A percentile compares a stretch with the other conserved stretches of the same genome.
Evolutionary conservation across 164 flowering plant genomes (phyloP).

Genomic region (Dillenia suffruticosa): DNA sequence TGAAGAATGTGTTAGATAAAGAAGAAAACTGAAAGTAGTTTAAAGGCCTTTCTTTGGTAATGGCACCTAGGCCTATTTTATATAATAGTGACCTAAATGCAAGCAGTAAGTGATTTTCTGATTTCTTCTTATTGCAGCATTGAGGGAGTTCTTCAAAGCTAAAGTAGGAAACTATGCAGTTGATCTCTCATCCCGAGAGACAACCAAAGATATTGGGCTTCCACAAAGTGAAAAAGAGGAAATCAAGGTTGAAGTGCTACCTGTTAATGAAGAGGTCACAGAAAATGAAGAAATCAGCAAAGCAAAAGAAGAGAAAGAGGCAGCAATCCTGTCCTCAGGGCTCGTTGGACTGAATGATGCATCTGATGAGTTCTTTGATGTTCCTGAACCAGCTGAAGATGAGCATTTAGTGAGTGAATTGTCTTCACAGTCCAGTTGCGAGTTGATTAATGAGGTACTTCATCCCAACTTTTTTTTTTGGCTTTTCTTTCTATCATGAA

Average conservation of each 20-base stretch:
- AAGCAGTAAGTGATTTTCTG: too few relatives aligned
- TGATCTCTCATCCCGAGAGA: slow-evolving; percentile 39
- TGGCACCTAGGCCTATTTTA: background rate
- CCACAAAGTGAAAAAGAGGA: slow-evolving; percentile 28
- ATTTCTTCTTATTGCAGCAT: slow-evolving; percentile 39
- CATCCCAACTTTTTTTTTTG: too few relatives aligned
- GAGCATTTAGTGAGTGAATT: slow-evolving; percentile 35
- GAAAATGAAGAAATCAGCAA: slow-evolving; percentile 16
- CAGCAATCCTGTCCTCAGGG: slow-evolving; percentile 14
- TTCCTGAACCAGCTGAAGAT: slow-evolving; percentile 50
- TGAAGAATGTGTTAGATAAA: too few relatives aligned
- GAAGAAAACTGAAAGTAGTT: too few relatives aligned
- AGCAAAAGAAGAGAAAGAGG: slow-evolving; percentile 20
- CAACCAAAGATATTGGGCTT: slow-evolving; percentile 27
- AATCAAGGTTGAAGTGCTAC: slow-evolving; percentile 26
- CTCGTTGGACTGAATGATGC: slow-evolving; percentile 48
- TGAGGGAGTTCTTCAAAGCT: slow-evolving; percentile 70
- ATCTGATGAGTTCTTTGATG: slow-evolving; percentile 68
- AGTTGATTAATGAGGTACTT: too few relatives aligned
- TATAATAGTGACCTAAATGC: too few relatives aligned
- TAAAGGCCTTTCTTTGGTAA: too few relatives aligned
- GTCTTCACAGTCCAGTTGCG: slow-evolving; percentile 25
- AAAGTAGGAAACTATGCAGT: slow-evolving; percentile 35
- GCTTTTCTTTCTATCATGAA: too few relatives aligned
- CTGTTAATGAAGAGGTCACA: background rate